phyloP scores from a whole-genome alignment of 306 rosid genomes.

The Glycine tomentella region DNA sequence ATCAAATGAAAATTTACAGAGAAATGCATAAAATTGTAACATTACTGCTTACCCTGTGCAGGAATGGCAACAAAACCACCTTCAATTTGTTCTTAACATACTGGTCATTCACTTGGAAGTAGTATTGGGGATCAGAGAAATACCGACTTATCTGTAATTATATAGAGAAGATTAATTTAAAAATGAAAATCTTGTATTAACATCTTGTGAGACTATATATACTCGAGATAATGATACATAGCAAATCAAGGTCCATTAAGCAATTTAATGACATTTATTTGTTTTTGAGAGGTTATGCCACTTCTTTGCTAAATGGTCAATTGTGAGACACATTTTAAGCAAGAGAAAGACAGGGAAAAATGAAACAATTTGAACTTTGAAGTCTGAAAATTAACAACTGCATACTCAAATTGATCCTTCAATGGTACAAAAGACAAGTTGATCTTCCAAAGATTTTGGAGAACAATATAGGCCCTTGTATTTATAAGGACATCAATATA shows the following conservation, averaged over 20 bases:
- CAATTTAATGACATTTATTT: slow-evolving; percentile 6
- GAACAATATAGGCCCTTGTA: not conserved
- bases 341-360: not conserved
- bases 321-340: slow-evolving; percentile 2
- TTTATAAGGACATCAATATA: not conserved
- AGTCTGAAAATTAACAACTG: not conserved
- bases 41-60: slow-evolving; percentile 80
- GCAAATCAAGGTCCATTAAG: slow-evolving; percentile 30
- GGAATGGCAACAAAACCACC: slow-evolving; percentile 93
- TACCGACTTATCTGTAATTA: slow-evolving; percentile 82
- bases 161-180: slow-evolving; percentile 28
- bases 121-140: slow-evolving; percentile 96
- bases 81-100: slow-evolving; percentile 96
- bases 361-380: slow-evolving; percentile 4
- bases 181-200: slow-evolving; percentile 32
- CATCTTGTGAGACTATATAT: slow-evolving; percentile 23
- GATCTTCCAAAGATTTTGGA: slow-evolving; percentile 12
- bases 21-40: slow-evolving; percentile 27
- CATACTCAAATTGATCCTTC: not conserved
- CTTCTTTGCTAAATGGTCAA: not conserved
- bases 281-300: not conserved
- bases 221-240: not conserved
- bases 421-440: not conserved
- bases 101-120: slow-evolving; percentile 96
- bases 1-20: slow-evolving; percentile 18